Evolutionary conservation across 768 basidiomycete genomes (phyloP), one percentile per base, ranked within the genome.

Genomic region (Agrocybe praecox): DNA sequence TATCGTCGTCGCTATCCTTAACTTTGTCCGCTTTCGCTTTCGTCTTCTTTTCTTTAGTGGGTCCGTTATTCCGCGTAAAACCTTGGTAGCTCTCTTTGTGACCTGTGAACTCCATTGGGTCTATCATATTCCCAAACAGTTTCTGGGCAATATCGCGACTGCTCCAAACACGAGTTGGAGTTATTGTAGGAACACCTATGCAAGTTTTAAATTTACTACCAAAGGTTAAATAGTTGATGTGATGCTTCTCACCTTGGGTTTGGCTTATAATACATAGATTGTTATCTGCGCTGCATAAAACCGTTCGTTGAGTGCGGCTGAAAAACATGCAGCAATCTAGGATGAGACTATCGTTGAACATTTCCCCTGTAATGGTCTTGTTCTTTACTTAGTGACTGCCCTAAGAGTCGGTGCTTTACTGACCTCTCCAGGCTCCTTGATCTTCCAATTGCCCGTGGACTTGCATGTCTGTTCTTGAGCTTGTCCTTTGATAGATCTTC

Each of bases 301-400:
- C 73, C n/a, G 86, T 87, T 57, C 70, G 75, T n/a, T 75, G 72
- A 45, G 64, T 70, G n/a, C 71, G 75, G 36, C 61, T 69, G 52
- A 87, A 90, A 68, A 85, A 88, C 61, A 78, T 72, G 64, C 86
- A 89, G 62, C 91, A 94, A 67, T 93, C 92, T 51, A 89, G 70
- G 62, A 94, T 91, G 36, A 88, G 70, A 50, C 77, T 76, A 63
- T 94, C 92, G 63, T 91, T 92, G 56, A 63, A 69, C 65, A 78
- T 76, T 59, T 79, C 78, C 64, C 52, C 42, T 26, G 65, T 63
- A 44, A 49, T 58, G 58, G 62, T 54, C 65, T 69, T 34, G 26
- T 29, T 29, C 26, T 29, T 29, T 29, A 9, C 9, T 29, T 29
- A 29, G 26, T n/a, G n/a, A n/a, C n/a, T n/a, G n/a, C n/a, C n/a